Conservation (phyloP, 2,329 filamentous ascomycete species). For the Colletotrichum agaves region DNA sequence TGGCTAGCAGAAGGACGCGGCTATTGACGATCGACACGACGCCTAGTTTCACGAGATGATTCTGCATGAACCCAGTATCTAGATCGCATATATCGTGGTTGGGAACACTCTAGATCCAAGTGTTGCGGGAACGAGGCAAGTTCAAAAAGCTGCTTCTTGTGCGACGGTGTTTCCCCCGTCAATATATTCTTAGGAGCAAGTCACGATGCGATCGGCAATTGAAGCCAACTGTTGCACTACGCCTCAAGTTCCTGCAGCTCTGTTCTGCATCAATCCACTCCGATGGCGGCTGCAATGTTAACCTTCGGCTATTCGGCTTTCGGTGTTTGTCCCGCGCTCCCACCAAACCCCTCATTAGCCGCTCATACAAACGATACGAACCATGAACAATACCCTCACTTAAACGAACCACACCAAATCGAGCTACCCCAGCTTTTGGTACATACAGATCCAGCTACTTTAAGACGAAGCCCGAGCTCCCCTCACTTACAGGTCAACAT, state of each 20-base stretch:
- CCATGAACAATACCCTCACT: not conserved
- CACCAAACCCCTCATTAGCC: slow-evolving; percentile 16
- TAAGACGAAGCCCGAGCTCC: slow-evolving; percentile 9
- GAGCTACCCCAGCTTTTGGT: not conserved
- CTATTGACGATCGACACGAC: not conserved
- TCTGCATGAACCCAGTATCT: too few species aligned
- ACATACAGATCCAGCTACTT: not conserved
- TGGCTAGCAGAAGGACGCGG: not conserved
- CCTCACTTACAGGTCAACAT: not conserved
- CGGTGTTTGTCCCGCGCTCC: slow-evolving; percentile 10
- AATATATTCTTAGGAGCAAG: too few species aligned
- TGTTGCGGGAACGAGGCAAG: too few species aligned
- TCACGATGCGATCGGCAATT: too few species aligned
- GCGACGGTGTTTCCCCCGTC: too few species aligned
- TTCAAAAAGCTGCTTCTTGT: too few species aligned
- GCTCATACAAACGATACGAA: not conserved
- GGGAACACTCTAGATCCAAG: too few species aligned
- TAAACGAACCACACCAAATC: not conserved
- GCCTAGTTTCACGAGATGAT: too few species aligned
- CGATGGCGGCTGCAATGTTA: slow-evolving; percentile 31
- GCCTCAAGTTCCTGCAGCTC: slow-evolving; percentile 9
- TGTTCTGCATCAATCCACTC: slow-evolving; percentile 10
- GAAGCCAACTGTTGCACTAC: not conserved
- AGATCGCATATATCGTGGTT: too few species aligned
- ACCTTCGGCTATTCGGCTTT: slow-evolving; percentile 32